Evolutionary conservation across 2,329 filamentous ascomycete species (phyloP), one percentile per base, ranked within the genome.

Genomic region (Microcyclospora tardicrescens): DNA sequence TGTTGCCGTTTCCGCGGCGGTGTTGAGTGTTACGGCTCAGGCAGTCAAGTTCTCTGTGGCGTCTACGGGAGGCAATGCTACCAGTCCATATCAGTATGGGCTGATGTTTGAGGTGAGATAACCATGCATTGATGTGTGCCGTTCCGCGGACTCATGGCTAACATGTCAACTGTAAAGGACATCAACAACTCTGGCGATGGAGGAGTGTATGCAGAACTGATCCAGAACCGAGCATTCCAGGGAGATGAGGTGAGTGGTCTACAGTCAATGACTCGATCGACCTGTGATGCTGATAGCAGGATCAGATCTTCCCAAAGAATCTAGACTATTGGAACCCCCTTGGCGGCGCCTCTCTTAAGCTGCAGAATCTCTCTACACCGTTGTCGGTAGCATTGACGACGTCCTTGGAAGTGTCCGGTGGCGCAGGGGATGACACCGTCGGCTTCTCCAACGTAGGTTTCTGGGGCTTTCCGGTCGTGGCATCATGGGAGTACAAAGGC

Each of bases 221-320:
- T 84, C 40, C 71, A 69, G 37, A 84, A 84, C 58, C 71, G 78
- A 35, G 80, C 78, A 10, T 83, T 84, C 51, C 80, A 84, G 56
- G 66, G 64, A 36, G 42, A 50, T 35, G 30, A 36, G 10, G 44
- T 52, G 19, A 42, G 43, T 44, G 19, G 19, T 4, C 10, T 30
- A 27, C 30, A 15, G 11, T 31, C 30, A 14, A 16, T 19, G 12
- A 15, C 10, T 13, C 15, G 10, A 46, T 33, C 19, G 14, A 66
- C 27, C 66, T 72, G 15, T 49, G 50, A 53, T 13, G 56, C 64
- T 43, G 65, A 57, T 30, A 35, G 10, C 6, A 71, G 73, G 48
- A 64, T 59, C 32, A 50, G 40, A 38, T 47, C 37, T 53, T 40
- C 38, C 49, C 50, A 2, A 47, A 36, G n/a, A 49, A 39, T 28